phyloP scores from a whole-genome alignment of 495 filamentous ascomycete genomes.

The Articulospora tetracladia region DNA sequence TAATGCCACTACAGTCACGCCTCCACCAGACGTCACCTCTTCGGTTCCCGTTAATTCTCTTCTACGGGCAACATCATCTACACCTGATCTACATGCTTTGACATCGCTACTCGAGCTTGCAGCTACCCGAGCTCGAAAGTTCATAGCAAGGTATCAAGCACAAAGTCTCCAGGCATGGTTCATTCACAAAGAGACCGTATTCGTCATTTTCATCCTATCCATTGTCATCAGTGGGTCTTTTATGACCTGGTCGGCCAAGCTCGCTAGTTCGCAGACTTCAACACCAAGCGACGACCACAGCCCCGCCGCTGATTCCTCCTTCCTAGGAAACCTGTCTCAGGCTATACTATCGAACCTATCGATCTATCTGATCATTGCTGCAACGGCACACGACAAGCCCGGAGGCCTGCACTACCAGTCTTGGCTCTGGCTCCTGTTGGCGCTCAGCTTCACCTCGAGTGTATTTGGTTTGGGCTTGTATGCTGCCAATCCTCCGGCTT shows the following conservation, averaged over 20 bases:
- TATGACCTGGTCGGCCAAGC: conserved; percentile 3
- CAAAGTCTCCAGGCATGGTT: conserved; percentile 1
- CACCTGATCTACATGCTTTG: not conserved
- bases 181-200: conserved; percentile 2
- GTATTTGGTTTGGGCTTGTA: conserved; percentile 5
- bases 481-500: not conserved
- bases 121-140: too few species aligned
- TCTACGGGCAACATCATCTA: conserved; percentile 1
- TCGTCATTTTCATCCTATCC: not conserved
- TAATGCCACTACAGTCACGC: not conserved
- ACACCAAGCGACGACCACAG: conserved; percentile 2
- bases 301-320: conserved; percentile 1
- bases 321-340: conserved; percentile 7
- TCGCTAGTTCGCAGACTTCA: not conserved
- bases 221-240: not conserved
- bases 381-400: not conserved
- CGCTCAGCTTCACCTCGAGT: conserved; percentile 1
- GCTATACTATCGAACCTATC: conserved; percentile 3
- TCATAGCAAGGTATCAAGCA: not conserved
- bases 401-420: conserved; percentile 1
- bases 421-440: conserved; percentile 2
- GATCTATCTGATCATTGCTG: conserved; percentile 6
- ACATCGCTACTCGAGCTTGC: not conserved
- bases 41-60: not conserved
- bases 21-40: not conserved